Base-by-base conservation (phyloP, 192 early-diverging fungal species). In the Allomyces arbusculus region DNA sequence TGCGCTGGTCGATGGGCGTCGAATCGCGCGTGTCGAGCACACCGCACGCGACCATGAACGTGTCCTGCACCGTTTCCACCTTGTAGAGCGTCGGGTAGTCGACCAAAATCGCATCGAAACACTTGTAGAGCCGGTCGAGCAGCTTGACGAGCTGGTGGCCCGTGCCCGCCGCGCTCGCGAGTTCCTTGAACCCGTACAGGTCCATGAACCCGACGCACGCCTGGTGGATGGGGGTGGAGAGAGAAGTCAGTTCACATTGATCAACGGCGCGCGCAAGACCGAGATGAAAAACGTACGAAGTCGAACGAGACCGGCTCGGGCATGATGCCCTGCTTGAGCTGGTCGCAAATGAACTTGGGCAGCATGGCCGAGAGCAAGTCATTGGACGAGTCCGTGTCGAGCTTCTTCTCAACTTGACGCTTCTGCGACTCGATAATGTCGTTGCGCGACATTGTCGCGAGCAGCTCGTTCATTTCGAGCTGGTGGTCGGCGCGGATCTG, bases 51-150 rank as follows among this genome's bases (percentile, higher is more conserved):
- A 58, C 50, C 50, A 58, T n/a, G 20, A 58, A 58, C 20, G 50
- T 58, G 50, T 58, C 50, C 16, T 20, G 50, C 16, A 58, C 50
- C 50, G 77, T 78, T 63, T 78, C 77, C 8, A 75, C 71, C 68
- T 78, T 78, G 69, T 74, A 78, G 22, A 78, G 23, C 61, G 75
- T 74, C 44, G 65, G 62, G 65, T 75, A 78, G 40, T 75, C 70
- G 61, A 75, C 77, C 33, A 78, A 66, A 40, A 69, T 67, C 9
- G 72, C 69, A 63, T 78, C 77, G 65, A 78, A 73, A 14, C 65
- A 67, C 33, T 72, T 73, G 72, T 78, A 78, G 22, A 78, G 70
- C 44, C 74, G 67, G 70, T 78, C 75, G 44, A 78, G 72, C 7
- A 78, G 66, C 25, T 73, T 71, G 33, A 78, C 70, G 25, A 78